Evolutionary conservation across 78 protist species (phyloP), one percentile per base, ranked within the genome.

Genomic region (Chrysochromulina tobinii): DNA sequence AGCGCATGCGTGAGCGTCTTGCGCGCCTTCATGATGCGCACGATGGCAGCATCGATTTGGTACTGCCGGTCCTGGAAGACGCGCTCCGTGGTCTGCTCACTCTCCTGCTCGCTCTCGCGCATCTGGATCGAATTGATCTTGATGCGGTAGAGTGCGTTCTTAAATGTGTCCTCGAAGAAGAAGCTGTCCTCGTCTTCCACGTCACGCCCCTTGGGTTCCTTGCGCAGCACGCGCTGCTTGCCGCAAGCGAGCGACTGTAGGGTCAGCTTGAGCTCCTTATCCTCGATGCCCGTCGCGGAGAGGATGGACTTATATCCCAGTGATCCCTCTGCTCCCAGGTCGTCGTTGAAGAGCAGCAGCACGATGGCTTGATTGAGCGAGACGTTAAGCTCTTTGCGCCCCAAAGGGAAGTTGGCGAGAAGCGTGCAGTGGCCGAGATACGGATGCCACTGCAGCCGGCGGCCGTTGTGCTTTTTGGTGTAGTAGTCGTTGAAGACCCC

Each of bases 21-120:
- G 27, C 96, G 96, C 0, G 99, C 87, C 95, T 98, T 98, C 99
- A 98, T 98, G 87, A 96, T 94, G 51, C 99, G 95, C 51, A 98
- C 99, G 54, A 98, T 91, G 3, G 97, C 96, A 0, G 99, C 87
- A 50, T 75, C 83, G 57, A 75, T 75, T 18, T 81, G 88, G 57
- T 94, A 88, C 57, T 83, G 93, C 48, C 98, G 88, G 90, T 98
- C 99, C 79, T 91, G 91, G 69, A 92, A 90, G 61, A 98, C 97
- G 27, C 64, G 25, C 91, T 96, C 97, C 48, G 68, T 92, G 1
- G 97, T 97, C 81, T 88, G 94, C 61, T 94, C 89, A 20, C 83
- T 86, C 88, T 98, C 99, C n/a, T 6, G 18, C 53, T 15, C 54
- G 12, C 98, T 96, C 90, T 98, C 99, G 54, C 96, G 92, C 54